Evolutionary conservation across 2,329 filamentous ascomycete species (phyloP), one percentile per base, ranked within the genome.

Genomic region (Ceratocystiopsis sp.): DNA sequence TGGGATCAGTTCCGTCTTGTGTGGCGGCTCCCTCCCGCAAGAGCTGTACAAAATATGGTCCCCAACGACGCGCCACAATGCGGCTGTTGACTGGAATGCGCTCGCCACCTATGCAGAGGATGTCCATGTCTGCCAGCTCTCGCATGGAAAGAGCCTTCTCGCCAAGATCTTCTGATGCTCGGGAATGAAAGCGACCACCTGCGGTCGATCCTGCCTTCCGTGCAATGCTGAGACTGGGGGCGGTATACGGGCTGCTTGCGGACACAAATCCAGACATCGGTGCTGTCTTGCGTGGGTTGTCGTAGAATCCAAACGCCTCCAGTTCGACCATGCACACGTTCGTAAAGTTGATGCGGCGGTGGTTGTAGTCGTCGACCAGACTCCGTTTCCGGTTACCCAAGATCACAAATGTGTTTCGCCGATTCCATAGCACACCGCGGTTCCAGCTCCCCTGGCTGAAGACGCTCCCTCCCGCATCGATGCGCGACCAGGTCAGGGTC

Each of bases 391-490:
- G 76, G 59, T 95, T 93, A 39, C 91, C 91, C 35, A 98, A 69
- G 49, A 98, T 89, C 33, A 96, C 86, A 62, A 96, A 98, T 0
- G 85, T 84, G 57, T 95, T 98, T 49, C 91, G 75, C 37, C 89
- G 75, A 54, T 84, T 83, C 91, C 91, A 98, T 9, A 98, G 61
- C 29, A 98, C 75, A 36, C 91, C 91, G 45, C 91, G 73, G 57
- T 98, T 98, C 91, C 91, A 98, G 60, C 89, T 96, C 38, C 91
- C 91, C 57, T 94, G 85, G 54, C 84, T 89, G 59, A 98, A 96
- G 3, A 96, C 87, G 48, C 79, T 87, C 10, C 84, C 87, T 19
- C 87, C 89, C 0, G 87, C 91, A 60, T 98, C 91, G 50, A 98
- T 96, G 10, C 89, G 82, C 44, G 82, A 87, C 91, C 91, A 98